Conservation (phyloP, 2,329 filamentous ascomycete species). For the Didymella exigua region DNA sequence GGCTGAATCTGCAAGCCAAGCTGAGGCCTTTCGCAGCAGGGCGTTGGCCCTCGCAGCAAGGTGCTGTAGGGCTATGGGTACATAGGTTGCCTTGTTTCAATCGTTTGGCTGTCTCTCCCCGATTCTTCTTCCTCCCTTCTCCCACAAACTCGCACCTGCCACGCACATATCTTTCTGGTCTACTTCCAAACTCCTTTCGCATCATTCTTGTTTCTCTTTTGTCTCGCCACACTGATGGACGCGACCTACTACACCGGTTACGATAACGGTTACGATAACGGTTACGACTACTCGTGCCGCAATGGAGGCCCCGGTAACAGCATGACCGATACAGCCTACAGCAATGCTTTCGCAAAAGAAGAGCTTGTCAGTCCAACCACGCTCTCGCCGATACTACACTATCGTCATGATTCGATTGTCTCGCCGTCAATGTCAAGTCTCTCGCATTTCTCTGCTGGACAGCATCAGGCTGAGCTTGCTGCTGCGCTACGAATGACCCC, state of each 20-base stretch:
- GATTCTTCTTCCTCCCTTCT: neutral
- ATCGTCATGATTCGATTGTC: constrained; percentile 22
- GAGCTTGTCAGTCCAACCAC: too few species aligned
- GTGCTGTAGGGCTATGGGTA: constrained; percentile 1
- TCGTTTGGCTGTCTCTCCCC: too few species aligned
- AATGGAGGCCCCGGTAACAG: neutral
- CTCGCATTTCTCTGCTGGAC: neutral
- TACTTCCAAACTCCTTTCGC: neutral
- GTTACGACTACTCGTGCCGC: neutral
- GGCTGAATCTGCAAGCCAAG: constrained; percentile 19
- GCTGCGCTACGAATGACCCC: constrained; percentile 1
- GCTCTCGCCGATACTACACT: constrained; percentile 10
- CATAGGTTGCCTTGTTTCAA: constrained; percentile 10
- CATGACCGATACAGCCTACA: neutral
- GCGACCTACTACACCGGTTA: neutral
- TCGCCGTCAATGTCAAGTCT: neutral
- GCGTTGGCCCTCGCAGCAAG: neutral
- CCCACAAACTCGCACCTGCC: neutral
- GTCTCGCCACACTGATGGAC: neutral
- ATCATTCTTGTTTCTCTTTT: neutral
- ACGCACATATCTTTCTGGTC: neutral
- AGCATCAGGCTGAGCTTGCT: constrained; percentile 24
- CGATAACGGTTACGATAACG: neutral
- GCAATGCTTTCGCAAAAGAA: neutral
- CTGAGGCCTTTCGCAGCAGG: neutral